A percentile compares a stretch with the other conserved stretches of the same genome.
Evolutionary conservation across 352 stramenopile species (phyloP).

Genomic region (Blastocystis sp.): DNA sequence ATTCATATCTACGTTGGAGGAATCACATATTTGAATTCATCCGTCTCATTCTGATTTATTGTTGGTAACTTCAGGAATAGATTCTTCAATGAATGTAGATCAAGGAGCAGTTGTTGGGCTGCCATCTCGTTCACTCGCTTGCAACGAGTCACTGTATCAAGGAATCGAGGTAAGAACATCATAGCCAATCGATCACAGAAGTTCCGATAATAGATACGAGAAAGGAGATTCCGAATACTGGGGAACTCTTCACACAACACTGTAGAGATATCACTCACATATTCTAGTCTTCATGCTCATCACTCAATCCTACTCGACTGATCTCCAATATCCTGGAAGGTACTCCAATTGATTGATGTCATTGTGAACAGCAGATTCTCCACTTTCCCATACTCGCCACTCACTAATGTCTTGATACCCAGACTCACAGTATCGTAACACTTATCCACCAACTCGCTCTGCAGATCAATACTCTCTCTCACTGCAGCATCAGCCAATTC

Average conservation of each 20-base stretch:
- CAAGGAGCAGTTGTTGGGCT: slow-evolving; percentile 94
- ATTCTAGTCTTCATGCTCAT: slow-evolving; percentile 65
- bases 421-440: slow-evolving; percentile 88
- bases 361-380: slow-evolving; percentile 82
- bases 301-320: slow-evolving; percentile 70
- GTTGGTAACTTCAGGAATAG: slow-evolving; percentile 86
- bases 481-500: slow-evolving; percentile 86
- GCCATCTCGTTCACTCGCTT: slow-evolving; percentile 84
- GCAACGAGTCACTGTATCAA: slow-evolving; percentile 36
- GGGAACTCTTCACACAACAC: slow-evolving; percentile 84
- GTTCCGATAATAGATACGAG: slow-evolving; percentile 85
- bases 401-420: slow-evolving; percentile 86
- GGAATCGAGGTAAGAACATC: slow-evolving; percentile 74
- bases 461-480: slow-evolving; percentile 82
- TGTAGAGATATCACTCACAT: slow-evolving; percentile 84
- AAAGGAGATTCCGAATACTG: slow-evolving; percentile 79
- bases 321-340: slow-evolving; percentile 86
- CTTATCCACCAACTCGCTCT: slow-evolving; percentile 78
- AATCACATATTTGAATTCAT: slow-evolving; percentile 63
- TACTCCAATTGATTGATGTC: slow-evolving; percentile 82
- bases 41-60: slow-evolving; percentile 70
- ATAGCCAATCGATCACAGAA: slow-evolving; percentile 94
- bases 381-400: slow-evolving; percentile 79
- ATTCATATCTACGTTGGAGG: background rate
- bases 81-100: slow-evolving; percentile 92